Evolutionary conservation across 805 yeast species (phyloP), one percentile per base, ranked within the genome.

Genomic region (Candida saitoana): DNA sequence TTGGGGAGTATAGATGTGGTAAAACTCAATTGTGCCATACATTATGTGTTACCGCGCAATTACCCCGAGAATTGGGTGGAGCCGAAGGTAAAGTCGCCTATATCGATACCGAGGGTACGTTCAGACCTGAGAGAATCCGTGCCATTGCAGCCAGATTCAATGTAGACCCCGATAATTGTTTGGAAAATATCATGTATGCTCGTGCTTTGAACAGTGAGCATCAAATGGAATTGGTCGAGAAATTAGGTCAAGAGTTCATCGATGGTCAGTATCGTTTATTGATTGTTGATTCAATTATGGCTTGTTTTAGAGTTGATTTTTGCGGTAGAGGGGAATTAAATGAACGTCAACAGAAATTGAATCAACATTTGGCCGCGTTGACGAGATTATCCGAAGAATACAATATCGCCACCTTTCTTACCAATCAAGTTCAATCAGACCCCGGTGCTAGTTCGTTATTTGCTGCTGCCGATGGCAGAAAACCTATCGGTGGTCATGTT

Each of bases 1-100:
- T 87, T 69, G 99, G 99, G 29, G 99, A 93, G 63, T 93, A 90
- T 62, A 80, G 98, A 69, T 93, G 99, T 2, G 99, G 99, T 36
- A 93, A 93, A 61, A 88, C 97, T 3, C 99, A 93, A 69, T 67
- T 93, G 36, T 93, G 99, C 63, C 99, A 93, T 60, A 93, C 98
- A 1, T 73, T 93, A 42, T 96, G 98, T 0, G 96, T 93, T 5
- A 91, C 97, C 2, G 91, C 98, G 62, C 99, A 91, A 63, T 71
- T 93, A 42, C 98, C 98, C 3, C 79, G 91, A 39, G 97, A 90
- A 58, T 84, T 86, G 84, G 97, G 97, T 32, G 99, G 99, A 46
- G 99, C 96, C 39, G 99, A 93, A 67, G 99, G 99, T 25, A 89
- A 93, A 64, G 91, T 97, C 62, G 71, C 93, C 42, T 93, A 87